phyloP scores from a whole-genome alignment of 257 asterid species.

The Capsicum pubescens region DNA sequence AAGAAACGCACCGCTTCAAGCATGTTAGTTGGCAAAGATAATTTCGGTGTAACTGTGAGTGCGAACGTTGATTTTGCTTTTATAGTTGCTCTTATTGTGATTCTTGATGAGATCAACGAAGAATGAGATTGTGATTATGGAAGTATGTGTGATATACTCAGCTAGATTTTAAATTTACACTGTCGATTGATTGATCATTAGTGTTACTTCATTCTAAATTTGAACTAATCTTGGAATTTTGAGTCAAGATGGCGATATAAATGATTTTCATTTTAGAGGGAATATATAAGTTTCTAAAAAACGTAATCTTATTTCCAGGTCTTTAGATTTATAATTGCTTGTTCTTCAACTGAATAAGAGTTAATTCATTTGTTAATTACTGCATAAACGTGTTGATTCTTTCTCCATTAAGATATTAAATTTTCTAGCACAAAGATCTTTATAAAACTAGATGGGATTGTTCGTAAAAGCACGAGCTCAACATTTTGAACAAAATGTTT shows the following conservation, averaged over 20 bases:
- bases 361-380: too few relatives aligned
- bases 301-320: too few relatives aligned
- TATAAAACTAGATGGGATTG: too few relatives aligned
- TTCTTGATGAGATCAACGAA: slow-evolving; percentile 75
- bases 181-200: neutral
- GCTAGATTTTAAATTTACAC: neutral
- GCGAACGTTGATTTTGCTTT: slow-evolving; percentile 88
- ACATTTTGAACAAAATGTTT: too few relatives aligned
- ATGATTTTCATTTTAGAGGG: too few relatives aligned
- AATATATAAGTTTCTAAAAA: too few relatives aligned
- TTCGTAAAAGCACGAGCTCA: too few relatives aligned
- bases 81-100: slow-evolving; percentile 68
- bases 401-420: too few relatives aligned
- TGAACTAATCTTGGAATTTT: neutral
- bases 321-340: too few relatives aligned
- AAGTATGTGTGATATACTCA: neutral
- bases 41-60: slow-evolving; percentile 69
- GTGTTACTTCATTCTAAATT: neutral
- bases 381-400: too few relatives aligned
- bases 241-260: neutral
- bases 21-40: slow-evolving; percentile 65
- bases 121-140: slow-evolving; percentile 35
- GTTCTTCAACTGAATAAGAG: too few relatives aligned
- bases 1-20: slow-evolving; percentile 62
- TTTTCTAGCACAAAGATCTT: too few relatives aligned